These are phyloP conservation scores for Coriaria nepalensis DNA, from an alignment of 306 rosid genomes.

Conservation along the genomic window DNA sequence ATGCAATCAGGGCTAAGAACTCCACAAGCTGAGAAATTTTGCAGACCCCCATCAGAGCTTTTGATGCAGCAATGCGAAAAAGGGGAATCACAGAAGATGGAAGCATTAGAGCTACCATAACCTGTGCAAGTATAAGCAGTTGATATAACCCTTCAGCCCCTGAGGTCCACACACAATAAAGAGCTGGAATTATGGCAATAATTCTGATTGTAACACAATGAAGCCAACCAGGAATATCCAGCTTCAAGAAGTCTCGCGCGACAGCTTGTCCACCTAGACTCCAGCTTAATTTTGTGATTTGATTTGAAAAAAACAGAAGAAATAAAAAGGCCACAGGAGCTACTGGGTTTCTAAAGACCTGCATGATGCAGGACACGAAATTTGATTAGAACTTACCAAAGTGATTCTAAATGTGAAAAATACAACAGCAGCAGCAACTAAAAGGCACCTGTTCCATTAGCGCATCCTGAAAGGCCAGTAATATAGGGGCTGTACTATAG, in stretches of 20 bases:
- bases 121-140: constrained; percentile 73
- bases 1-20: constrained; percentile 42
- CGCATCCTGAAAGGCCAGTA: constrained; percentile 69
- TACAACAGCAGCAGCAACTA: too few relatives aligned
- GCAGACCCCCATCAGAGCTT: constrained; percentile 67
- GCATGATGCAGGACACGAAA: constrained; percentile 14
- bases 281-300: constrained; percentile 61
- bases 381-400: not conserved
- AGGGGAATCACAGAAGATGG: constrained; percentile 92
- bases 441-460: constrained; percentile 62
- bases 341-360: constrained; percentile 64
- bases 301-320: constrained; percentile 43
- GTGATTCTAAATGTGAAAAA: too few relatives aligned
- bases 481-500: constrained; percentile 41
- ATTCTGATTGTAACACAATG: constrained; percentile 83
- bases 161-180: constrained; percentile 77
- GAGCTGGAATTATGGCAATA: constrained; percentile 71
- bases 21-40: constrained; percentile 66
- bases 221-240: constrained; percentile 94
- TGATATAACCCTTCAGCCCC: constrained; percentile 95
- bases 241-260: constrained; percentile 51
- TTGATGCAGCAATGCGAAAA: constrained; percentile 71
- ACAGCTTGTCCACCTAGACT: constrained; percentile 68
- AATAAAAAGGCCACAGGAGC: constrained; percentile 40
- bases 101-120: constrained; percentile 67